phyloP scores from a whole-genome alignment of 2,329 filamentous ascomycete species.

The Fusarium zealandicum region DNA sequence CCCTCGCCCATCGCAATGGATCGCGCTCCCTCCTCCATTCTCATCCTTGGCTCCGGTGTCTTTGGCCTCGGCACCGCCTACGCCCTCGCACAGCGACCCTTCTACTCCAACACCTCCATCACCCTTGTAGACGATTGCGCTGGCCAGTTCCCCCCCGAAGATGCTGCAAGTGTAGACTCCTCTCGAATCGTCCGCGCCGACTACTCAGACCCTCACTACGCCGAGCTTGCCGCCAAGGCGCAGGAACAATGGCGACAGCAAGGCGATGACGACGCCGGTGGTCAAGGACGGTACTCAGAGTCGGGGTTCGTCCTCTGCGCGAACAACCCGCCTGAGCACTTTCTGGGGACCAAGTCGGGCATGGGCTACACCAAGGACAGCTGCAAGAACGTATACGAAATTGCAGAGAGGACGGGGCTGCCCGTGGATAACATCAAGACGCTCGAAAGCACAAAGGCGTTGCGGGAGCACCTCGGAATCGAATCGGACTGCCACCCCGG shows the following conservation, averaged over 20 bases:
- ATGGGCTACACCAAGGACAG: slow-evolving; percentile 67
- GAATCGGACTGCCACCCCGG: slow-evolving; percentile 62
- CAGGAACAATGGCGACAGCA: slow-evolving; percentile 72
- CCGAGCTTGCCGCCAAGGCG: slow-evolving; percentile 74
- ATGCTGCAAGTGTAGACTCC: slow-evolving; percentile 67
- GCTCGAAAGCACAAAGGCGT: slow-evolving; percentile 53
- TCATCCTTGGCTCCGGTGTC: slow-evolving; percentile 74
- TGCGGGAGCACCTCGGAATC: slow-evolving; percentile 56
- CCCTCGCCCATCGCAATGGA: slow-evolving; percentile 40
- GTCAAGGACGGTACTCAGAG: slow-evolving; percentile 73
- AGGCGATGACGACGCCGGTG: slow-evolving; percentile 63
- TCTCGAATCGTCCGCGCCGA: slow-evolving; percentile 74
- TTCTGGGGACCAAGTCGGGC: slow-evolving; percentile 51
- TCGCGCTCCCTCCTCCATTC: slow-evolving; percentile 56
- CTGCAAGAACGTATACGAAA: slow-evolving; percentile 65
- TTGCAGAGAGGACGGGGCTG: slow-evolving; percentile 51
- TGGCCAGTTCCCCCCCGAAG: slow-evolving; percentile 65
- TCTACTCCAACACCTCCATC: slow-evolving; percentile 61
- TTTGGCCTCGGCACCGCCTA: slow-evolving; percentile 70
- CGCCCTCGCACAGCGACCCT: slow-evolving; percentile 69
- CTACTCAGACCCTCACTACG: slow-evolving; percentile 82
- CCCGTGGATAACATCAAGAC: slow-evolving; percentile 51
- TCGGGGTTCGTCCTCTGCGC: slow-evolving; percentile 72
- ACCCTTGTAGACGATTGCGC: slow-evolving; percentile 65
- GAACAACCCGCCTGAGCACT: slow-evolving; percentile 49